Evolutionary conservation across 2,329 filamentous ascomycete genomes (phyloP).

Genomic region (Fusarium kyushuense): DNA sequence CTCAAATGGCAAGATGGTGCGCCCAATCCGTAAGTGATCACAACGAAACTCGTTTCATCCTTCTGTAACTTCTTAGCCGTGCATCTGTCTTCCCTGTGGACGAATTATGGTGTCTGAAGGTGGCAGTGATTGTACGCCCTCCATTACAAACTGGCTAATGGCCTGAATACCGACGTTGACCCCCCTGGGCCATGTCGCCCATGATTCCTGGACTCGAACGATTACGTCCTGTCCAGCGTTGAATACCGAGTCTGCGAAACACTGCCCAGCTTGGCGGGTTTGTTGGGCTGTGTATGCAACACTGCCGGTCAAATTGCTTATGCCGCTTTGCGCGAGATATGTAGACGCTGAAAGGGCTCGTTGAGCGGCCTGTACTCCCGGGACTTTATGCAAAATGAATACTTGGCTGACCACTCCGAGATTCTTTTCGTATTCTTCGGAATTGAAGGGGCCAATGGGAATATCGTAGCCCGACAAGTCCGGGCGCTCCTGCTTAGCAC

Average conservation of each 20-base stretch:
- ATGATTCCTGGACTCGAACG: slow-evolving; percentile 11
- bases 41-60: background rate
- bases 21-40: background rate
- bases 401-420: background rate
- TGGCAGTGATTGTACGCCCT: slow-evolving; percentile 24
- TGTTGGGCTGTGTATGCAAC: background rate
- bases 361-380: background rate
- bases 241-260: slow-evolving; percentile 15
- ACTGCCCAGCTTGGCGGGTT: slow-evolving; percentile 13
- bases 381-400: background rate
- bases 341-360: background rate
- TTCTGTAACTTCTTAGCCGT: background rate
- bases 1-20: background rate
- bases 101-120: slow-evolving; percentile 22
- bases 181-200: background rate
- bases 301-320: slow-evolving; percentile 2
- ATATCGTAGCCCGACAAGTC: slow-evolving; percentile 15
- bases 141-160: slow-evolving; percentile 11
- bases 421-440: background rate
- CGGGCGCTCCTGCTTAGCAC: background rate
- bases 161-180: slow-evolving; percentile 7
- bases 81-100: slow-evolving; percentile 3
- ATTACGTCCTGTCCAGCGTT: slow-evolving; percentile 3
- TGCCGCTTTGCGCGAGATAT: background rate
- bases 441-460: slow-evolving; percentile 1